Evolutionary conservation across 2,329 filamentous ascomycete genomes (phyloP).

Genomic region (Elsinoe fawcettii): DNA sequence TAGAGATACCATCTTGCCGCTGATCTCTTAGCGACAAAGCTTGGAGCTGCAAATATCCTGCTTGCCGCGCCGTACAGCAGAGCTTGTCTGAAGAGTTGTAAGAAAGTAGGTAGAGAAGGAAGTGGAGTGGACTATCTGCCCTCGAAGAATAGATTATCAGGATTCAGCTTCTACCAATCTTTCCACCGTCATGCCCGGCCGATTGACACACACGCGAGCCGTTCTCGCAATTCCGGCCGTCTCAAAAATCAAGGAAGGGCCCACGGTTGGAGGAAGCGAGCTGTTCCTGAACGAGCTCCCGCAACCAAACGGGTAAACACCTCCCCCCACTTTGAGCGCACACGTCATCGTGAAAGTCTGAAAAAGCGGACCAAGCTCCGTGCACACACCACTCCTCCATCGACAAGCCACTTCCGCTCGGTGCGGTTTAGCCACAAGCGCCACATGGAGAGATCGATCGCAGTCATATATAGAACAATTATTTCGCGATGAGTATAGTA

Average conservation of each 20-base stretch:
- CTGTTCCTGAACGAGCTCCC: slow-evolving; percentile 7
- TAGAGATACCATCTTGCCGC: neutral
- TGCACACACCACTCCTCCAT: neutral
- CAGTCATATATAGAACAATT: neutral
- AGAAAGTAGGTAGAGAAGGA: neutral
- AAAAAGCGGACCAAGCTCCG: neutral
- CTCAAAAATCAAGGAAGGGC: slow-evolving; percentile 8
- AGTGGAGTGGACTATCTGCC: neutral
- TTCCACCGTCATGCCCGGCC: neutral
- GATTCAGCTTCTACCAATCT: neutral
- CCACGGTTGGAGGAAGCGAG: slow-evolving; percentile 10
- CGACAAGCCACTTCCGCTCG: neutral
- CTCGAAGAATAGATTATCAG: neutral
- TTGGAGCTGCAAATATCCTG: neutral
- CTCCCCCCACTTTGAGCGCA: neutral
- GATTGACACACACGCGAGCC: slow-evolving; percentile 12
- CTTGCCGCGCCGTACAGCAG: neutral
- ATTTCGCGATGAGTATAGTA: too few relatives aligned
- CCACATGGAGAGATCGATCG: neutral
- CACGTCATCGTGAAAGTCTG: neutral
- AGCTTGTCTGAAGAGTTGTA: neutral
- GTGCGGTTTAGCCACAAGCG: neutral
- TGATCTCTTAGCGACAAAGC: neutral
- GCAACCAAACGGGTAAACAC: neutral
- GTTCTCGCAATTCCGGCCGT: slow-evolving; percentile 4